Base-by-base conservation (phyloP, 2,329 filamentous ascomycete genomes). In the Talaromyces sp. region DNA sequence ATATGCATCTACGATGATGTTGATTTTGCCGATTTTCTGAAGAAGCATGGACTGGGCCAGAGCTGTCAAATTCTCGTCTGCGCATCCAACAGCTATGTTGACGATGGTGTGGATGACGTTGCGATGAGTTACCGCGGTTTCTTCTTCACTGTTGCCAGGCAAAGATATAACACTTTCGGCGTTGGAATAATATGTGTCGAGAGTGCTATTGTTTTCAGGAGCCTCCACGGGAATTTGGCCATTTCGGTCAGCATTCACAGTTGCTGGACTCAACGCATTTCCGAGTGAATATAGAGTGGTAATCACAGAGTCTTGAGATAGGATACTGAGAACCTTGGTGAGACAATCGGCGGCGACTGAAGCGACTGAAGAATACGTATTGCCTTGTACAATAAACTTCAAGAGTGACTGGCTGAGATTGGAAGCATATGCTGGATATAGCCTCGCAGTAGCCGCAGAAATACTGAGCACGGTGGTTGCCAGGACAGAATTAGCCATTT, bases 71-170 rank as follows among this genome's bases (percentile, higher is more conserved):
- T 97, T 96, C 63, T 92, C 88, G 69, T 99, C 93, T 55, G 89
- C 85, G 71, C 88, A 92, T 61, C 85, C 88, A 25, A 84, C 85
- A 0, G 95, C 92, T 72, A 99, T 91, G n/a, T 88, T 88, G 61
- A 96, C 93, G 64, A 99, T 93, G 0, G 93, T 92, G 71, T 96
- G 88, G n/a, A 98, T 87, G n/a, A 98, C 89, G 65, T 93, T 96
- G 39, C 87, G 86, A 71, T 96, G 92, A 0, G 92, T 88, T 32
- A 86, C 79, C 4, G 87, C 86, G 1, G 86, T 88, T 65, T 96
- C 93, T 69, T 96, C 91, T 54, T 95, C 90, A 22, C 87, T 88
- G 63, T 83, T 85, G 42, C 89, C 81, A 28, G 88, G 84, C 28
- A 99, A 77, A 1, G 93, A 96, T 59, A 96, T 90, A 44, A 75